Conservation (phyloP, 2,329 filamentous ascomycete genomes). For the Cyphellophora attinorum region DNA sequence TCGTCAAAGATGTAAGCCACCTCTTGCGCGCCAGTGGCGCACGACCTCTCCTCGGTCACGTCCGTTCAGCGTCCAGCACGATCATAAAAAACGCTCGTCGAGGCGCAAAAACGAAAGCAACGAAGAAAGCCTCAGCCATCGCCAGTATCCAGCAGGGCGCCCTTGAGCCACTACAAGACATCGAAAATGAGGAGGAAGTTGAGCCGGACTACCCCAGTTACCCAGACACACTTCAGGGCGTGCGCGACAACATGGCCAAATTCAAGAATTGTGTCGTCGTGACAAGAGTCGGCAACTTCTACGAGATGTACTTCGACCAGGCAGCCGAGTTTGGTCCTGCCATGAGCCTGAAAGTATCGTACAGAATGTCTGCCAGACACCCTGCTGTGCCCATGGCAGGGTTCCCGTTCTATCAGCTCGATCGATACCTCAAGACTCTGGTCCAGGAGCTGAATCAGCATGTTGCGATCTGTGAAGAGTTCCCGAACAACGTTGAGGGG, state of each 20-base stretch:
- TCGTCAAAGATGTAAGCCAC: too few species aligned
- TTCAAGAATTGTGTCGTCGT: constrained; percentile 86
- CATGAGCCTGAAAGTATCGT: constrained; percentile 76
- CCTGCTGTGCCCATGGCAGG: constrained; percentile 77
- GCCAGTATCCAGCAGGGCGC: constrained; percentile 46
- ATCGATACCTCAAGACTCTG: constrained; percentile 83
- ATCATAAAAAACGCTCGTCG: too few species aligned
- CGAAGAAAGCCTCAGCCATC: constrained; percentile 31
- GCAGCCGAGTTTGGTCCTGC: constrained; percentile 80
- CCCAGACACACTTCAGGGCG: constrained; percentile 82
- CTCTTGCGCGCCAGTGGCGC: too few species aligned
- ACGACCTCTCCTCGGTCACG: too few species aligned
- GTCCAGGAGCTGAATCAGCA: constrained; percentile 85
- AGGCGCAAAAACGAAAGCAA: constrained; percentile 15
- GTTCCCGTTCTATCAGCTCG: constrained; percentile 87
- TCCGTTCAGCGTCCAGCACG: too few species aligned
- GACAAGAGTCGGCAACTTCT: constrained; percentile 90
- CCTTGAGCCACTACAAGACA: constrained; percentile 34
- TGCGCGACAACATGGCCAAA: constrained; percentile 77
- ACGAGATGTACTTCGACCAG: constrained; percentile 95
- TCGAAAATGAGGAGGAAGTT: constrained; percentile 30
- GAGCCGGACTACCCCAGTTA: constrained; percentile 47
- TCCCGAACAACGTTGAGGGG: constrained; percentile 60
- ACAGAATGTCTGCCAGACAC: constrained; percentile 60
- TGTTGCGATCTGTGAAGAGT: constrained; percentile 91